These are phyloP conservation scores for Cinchona pubescens DNA, from an alignment of 257 asterid species.

Conservation along the genomic window DNA sequence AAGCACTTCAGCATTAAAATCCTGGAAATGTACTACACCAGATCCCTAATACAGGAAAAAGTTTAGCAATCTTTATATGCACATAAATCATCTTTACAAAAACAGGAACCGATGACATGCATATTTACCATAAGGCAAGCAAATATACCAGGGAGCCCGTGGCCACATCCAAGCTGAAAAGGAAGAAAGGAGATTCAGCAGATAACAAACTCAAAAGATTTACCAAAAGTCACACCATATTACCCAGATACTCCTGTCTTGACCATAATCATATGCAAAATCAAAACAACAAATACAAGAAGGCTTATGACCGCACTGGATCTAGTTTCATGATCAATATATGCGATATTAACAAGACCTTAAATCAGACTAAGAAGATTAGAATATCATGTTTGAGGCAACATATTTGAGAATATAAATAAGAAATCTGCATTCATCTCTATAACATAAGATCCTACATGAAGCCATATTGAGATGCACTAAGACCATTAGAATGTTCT, in stretches of 20 bases:
- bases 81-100: background rate
- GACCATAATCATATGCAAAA: background rate
- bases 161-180: conserved; percentile 97
- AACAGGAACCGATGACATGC: background rate
- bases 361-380: background rate
- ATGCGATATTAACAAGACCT: no score
- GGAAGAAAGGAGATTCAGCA: conserved; percentile 11
- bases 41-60: conserved; percentile 54
- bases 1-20: conserved; percentile 89
- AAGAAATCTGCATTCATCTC: background rate
- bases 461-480: background rate
- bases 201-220: background rate
- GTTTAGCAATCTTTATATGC: background rate
- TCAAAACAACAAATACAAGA: no score
- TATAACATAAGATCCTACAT: background rate
- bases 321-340: no score
- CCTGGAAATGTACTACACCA: conserved; percentile 79
- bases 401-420: background rate
- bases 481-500: background rate
- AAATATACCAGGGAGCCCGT: conserved; percentile 95
- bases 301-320: no score
- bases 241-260: no score
- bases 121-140: conserved; percentile 64
- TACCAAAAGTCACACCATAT: background rate
- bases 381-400: background rate